A percentile compares a stretch with the other conserved stretches of the same genome.
These are phyloP conservation scores for Aegle marmelos DNA, from an alignment of 345 rosid species.

Conservation along the genomic window DNA sequence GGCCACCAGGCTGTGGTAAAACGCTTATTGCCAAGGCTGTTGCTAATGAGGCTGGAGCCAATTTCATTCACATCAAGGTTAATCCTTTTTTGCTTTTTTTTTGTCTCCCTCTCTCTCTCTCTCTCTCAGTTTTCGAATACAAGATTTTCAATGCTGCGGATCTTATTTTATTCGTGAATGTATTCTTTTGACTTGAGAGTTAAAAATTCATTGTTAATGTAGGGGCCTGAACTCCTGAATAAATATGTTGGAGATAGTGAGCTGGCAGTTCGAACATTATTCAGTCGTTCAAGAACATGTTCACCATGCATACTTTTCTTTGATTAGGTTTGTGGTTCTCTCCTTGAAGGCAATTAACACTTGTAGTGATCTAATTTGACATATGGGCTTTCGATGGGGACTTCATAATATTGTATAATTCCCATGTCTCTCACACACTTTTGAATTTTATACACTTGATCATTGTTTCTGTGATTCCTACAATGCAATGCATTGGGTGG, in stretches of 20 bases:
- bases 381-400: background rate
- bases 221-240: slow-evolving; percentile 92
- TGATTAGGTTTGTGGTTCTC: slow-evolving; percentile 66
- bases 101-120: too few species aligned
- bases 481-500: background rate
- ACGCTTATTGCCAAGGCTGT: slow-evolving; percentile 97
- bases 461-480: background rate
- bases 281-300: slow-evolving; percentile 80
- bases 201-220: slow-evolving; percentile 2
- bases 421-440: background rate
- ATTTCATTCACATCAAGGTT: slow-evolving; percentile 92
- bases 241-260: slow-evolving; percentile 99
- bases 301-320: slow-evolving; percentile 89
- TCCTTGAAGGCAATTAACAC: background rate
- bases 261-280: slow-evolving; percentile 76
- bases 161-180: background rate
- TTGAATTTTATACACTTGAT: too few species aligned
- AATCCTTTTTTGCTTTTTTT: slow-evolving; percentile 18
- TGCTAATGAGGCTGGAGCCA: slow-evolving; percentile 96
- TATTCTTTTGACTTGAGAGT: background rate
- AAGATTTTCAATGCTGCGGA: background rate
- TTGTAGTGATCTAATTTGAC: background rate
- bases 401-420: background rate
- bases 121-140: background rate
- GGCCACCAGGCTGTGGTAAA: slow-evolving; percentile 99